Evolutionary conservation across 345 rosid genomes (phyloP).

Genomic region (Syzygium aqueum): DNA sequence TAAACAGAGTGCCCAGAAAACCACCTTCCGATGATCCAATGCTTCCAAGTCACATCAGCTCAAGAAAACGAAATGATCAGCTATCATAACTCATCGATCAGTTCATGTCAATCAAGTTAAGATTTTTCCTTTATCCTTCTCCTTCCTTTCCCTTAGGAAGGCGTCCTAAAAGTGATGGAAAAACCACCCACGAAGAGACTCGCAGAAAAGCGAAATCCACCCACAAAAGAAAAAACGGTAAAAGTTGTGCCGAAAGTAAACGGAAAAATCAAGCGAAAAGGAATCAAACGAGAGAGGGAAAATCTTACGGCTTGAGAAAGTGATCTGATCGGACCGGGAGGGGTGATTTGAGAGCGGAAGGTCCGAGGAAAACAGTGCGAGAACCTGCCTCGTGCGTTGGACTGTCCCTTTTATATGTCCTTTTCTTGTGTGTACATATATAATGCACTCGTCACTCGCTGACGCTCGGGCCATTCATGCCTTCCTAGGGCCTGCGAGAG

Average conservation of each 20-base stretch:
- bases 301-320: background rate
- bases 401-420: background rate
- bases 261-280: background rate
- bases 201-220: background rate
- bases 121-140: background rate
- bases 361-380: background rate
- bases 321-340: background rate
- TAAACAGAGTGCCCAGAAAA: background rate
- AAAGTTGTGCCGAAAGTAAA: background rate
- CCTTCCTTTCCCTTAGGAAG: background rate
- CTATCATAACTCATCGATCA: background rate
- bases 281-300: background rate
- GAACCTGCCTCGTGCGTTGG: background rate
- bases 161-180: background rate
- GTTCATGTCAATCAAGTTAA: background rate
- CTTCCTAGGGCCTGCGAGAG: background rate
- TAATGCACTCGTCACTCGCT: background rate
- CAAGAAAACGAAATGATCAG: background rate
- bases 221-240: background rate
- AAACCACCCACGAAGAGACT: background rate
- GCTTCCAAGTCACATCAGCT: background rate
- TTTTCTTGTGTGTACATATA: background rate
- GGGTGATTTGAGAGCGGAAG: background rate
- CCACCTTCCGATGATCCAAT: background rate
- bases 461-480: background rate